A percentile compares a stretch with the other conserved stretches of the same genome.
phyloP scores from a whole-genome alignment of 495 filamentous ascomycete species.

The Glutinoglossum americanum region DNA sequence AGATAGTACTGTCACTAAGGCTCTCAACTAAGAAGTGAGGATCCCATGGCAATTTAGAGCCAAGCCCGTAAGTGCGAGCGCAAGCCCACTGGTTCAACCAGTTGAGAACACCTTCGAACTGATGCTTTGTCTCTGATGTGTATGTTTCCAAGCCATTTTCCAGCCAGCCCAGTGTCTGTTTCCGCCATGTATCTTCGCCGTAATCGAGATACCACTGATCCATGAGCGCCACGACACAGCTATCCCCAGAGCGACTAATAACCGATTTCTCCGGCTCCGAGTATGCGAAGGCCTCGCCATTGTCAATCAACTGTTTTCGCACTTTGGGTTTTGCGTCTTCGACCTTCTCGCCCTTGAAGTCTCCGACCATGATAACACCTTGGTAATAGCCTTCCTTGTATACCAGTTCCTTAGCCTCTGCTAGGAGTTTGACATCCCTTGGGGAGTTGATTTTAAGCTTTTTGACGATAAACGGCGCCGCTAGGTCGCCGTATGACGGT shows the following conservation, averaged over 20 bases:
- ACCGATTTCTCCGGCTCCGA: slow-evolving; percentile 82
- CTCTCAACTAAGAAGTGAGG: slow-evolving; percentile 76
- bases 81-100: slow-evolving; percentile 97
- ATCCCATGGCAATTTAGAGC: slow-evolving; percentile 93
- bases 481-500: slow-evolving; percentile 67
- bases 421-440: slow-evolving; percentile 75
- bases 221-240: slow-evolving; percentile 78
- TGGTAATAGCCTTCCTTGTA: slow-evolving; percentile 98
- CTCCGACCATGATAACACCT: slow-evolving; percentile 73
- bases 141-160: slow-evolving; percentile 59
- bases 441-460: slow-evolving; percentile 90
- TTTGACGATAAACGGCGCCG: slow-evolving; percentile 66
- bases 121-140: slow-evolving; percentile 55
- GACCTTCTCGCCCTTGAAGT: slow-evolving; percentile 74
- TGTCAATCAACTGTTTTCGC: slow-evolving; percentile 52
- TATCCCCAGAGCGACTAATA: slow-evolving; percentile 65
- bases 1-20: slow-evolving; percentile 77
- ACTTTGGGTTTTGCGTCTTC: slow-evolving; percentile 74
- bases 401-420: slow-evolving; percentile 83
- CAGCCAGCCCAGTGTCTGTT: slow-evolving; percentile 50
- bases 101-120: slow-evolving; percentile 59
- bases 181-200: slow-evolving; percentile 60
- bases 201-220: slow-evolving; percentile 98
- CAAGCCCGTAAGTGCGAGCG: slow-evolving; percentile 75
- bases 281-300: slow-evolving; percentile 70